Conservation (phyloP, 2,329 filamentous ascomycete species). For the Byssoonygena ceratinophila region DNA sequence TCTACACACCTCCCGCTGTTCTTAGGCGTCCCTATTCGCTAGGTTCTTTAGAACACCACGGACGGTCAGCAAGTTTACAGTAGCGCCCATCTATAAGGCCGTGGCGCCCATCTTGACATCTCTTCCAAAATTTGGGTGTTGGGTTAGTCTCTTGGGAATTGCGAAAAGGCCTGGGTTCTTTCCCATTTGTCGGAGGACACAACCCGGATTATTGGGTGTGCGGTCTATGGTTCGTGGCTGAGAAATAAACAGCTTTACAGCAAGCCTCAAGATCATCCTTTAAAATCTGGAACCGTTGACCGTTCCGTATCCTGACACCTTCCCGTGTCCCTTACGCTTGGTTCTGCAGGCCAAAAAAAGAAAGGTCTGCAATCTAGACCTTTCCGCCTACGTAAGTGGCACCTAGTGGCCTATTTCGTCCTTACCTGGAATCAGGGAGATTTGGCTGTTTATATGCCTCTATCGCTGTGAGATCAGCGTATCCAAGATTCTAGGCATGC, state of each 20-base stretch:
- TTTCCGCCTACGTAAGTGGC: neutral
- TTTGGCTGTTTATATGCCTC: too few species aligned
- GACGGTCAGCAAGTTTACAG: neutral
- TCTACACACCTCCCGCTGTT: neutral
- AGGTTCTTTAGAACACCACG: neutral
- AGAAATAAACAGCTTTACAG: neutral
- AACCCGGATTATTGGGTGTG: neutral
- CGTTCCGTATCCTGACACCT: neutral
- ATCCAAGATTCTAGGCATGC: too few species aligned
- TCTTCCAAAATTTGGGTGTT: too few species aligned
- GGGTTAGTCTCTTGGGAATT: too few species aligned
- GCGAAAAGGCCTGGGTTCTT: too few species aligned
- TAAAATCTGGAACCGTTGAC: neutral
- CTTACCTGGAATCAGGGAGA: too few species aligned
- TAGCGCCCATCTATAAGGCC: neutral
- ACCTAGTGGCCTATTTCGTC: neutral
- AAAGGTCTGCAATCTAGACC: conserved; percentile 1
- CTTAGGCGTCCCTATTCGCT: neutral
- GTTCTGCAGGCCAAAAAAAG: conserved; percentile 7
- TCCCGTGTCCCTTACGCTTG: conserved; percentile 1
- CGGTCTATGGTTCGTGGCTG: neutral
- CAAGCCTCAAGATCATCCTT: neutral
- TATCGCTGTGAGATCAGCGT: too few species aligned
- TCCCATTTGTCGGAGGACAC: neutral
- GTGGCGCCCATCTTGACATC: neutral